A percentile compares a stretch with the other conserved stretches of the same genome.
These are phyloP conservation scores for Backusella tarrabulga DNA, from an alignment of 192 early-diverging fungal species.

Conservation along the genomic window DNA sequence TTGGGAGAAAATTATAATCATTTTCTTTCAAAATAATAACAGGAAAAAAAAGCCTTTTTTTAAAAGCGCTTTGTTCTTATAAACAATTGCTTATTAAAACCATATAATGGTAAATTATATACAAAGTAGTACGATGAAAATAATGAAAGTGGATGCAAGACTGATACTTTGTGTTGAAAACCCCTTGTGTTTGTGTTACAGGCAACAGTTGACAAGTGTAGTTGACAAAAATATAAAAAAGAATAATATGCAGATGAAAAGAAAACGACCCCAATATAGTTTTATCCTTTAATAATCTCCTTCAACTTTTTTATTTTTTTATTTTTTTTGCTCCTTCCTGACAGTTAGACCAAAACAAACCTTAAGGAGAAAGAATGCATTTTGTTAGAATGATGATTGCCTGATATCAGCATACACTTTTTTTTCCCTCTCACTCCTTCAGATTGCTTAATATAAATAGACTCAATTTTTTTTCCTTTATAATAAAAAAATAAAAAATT, in stretches of 20 bases:
- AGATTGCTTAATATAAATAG: background rate
- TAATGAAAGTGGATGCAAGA: background rate
- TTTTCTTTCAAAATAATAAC: background rate
- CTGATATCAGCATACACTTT: background rate
- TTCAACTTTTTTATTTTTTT: background rate
- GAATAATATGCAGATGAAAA: background rate
- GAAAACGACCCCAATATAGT: background rate
- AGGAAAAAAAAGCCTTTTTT: background rate
- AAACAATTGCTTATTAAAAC: no score
- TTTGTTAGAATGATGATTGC: background rate
- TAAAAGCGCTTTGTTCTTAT: background rate
- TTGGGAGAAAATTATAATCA: background rate
- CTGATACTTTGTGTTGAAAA: background rate
- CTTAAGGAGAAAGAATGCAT: background rate
- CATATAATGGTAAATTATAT: background rate
- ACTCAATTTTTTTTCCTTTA: background rate
- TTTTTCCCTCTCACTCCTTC: background rate
- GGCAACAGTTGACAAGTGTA: background rate
- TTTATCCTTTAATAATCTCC: background rate
- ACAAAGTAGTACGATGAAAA: background rate
- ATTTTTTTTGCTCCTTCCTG: background rate
- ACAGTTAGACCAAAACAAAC: background rate
- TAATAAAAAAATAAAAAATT: background rate
- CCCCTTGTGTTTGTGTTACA: background rate
- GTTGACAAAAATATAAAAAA: background rate